Percentiles rank a stretch among this genome's conserved stretches.
Conservation (phyloP, 2,329 filamentous ascomycete genomes). For the Aspergillus pseudoglaucus region DNA sequence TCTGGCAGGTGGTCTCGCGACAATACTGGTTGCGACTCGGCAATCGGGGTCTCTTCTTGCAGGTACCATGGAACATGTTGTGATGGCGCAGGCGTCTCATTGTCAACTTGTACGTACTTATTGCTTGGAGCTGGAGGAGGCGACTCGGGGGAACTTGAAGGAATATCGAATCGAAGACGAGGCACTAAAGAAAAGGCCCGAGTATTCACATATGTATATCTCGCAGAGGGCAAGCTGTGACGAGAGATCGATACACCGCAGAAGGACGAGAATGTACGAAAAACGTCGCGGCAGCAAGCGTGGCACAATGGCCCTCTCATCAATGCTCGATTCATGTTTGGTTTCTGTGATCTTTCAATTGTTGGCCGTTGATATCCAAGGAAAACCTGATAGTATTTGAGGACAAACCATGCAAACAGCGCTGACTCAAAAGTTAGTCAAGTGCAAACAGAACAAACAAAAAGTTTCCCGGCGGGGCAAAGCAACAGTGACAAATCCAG, state of each 20-base stretch:
- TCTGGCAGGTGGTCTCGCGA: slow-evolving; percentile 54
- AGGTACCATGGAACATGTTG: slow-evolving; percentile 68
- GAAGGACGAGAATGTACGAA: slow-evolving; percentile 23
- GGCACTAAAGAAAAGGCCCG: slow-evolving; percentile 19
- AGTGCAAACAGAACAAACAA: slow-evolving; percentile 19
- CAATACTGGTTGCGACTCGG: slow-evolving; percentile 39
- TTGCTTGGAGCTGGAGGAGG: slow-evolving; percentile 3
- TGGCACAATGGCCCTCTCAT: slow-evolving; percentile 24
- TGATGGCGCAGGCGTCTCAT: slow-evolving; percentile 5
- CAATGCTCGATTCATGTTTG: slow-evolving; percentile 27
- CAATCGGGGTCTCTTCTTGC: slow-evolving; percentile 53
- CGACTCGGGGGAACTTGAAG: slow-evolving; percentile 7
- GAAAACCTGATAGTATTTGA: not conserved
- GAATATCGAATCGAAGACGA: slow-evolving; percentile 18
- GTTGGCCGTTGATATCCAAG: not conserved
- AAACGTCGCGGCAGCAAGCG: slow-evolving; percentile 22
- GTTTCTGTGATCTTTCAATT: not conserved
- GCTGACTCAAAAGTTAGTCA: slow-evolving; percentile 4
- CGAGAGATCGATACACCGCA: slow-evolving; percentile 20
- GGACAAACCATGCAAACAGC: slow-evolving; percentile 9
- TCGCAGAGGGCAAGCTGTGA: slow-evolving; percentile 9
- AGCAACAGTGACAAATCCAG: slow-evolving; percentile 21
- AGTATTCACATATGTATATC: slow-evolving; percentile 7
- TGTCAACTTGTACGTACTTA: slow-evolving; percentile 1
- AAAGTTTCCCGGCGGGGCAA: slow-evolving; percentile 16